Conservation (phyloP, 2,329 filamentous ascomycete genomes). For the Metarhizium album region DNA sequence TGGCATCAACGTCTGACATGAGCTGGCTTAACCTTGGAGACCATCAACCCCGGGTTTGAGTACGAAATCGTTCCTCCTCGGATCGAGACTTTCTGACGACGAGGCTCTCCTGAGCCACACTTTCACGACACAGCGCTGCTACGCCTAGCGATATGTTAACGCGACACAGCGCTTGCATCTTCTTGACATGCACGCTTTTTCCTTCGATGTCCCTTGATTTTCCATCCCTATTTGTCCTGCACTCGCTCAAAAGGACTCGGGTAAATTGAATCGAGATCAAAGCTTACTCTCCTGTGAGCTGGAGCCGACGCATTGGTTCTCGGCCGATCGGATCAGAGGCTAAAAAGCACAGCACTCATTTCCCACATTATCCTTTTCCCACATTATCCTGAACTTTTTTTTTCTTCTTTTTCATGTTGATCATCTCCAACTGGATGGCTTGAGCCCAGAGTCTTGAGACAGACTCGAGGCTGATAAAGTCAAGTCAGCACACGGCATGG, state of each 20-base stretch:
- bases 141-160: neutral
- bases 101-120: neutral
- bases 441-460: neutral
- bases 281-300: too few species aligned
- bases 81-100: neutral
- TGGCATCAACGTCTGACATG: slow-evolving; percentile 53
- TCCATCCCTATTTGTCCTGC: neutral
- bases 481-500: slow-evolving; percentile 13
- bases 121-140: neutral
- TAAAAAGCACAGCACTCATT: neutral
- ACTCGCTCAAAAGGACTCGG: neutral
- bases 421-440: neutral
- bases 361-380: too few species aligned
- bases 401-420: neutral
- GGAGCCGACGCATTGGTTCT: neutral
- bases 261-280: too few species aligned
- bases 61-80: neutral
- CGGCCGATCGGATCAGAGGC: neutral
- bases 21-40: slow-evolving; percentile 69
- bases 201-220: neutral
- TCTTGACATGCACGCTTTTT: neutral
- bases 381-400: too few species aligned
- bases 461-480: neutral
- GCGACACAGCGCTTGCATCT: neutral
- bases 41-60: slow-evolving; percentile 19